phyloP scores from a whole-genome alignment of 306 rosid species.

The Malus sieversii region DNA sequence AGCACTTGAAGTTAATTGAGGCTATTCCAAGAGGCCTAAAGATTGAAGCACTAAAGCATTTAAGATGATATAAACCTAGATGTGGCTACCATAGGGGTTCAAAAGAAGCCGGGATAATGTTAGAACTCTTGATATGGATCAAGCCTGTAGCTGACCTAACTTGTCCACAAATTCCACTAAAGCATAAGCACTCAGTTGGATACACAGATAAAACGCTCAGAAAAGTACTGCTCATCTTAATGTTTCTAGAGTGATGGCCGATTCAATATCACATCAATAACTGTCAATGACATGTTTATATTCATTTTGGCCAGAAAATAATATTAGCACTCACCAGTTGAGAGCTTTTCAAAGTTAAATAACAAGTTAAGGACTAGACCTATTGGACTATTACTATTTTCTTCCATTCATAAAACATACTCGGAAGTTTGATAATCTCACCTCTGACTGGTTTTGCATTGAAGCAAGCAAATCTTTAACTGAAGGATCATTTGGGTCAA shows the following conservation, averaged over 20 bases:
- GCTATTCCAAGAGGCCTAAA: not conserved
- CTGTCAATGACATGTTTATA: not conserved
- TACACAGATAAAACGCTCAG: not conserved
- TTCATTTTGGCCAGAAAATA: not conserved
- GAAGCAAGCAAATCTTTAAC: constrained; percentile 96
- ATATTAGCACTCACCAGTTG: not conserved
- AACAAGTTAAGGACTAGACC: not conserved
- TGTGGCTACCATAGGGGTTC: not conserved
- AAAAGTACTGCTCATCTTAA: not conserved
- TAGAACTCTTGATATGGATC: not conserved
- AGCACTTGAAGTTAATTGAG: not conserved
- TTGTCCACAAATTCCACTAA: not conserved
- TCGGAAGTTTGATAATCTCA: constrained; percentile 14
- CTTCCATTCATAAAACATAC: not conserved
- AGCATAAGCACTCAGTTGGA: not conserved
- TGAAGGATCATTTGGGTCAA: constrained; percentile 92
- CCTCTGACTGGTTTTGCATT: constrained; percentile 88
- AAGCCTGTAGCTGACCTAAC: not conserved
- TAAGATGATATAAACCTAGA: not conserved
- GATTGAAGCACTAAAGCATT: not conserved
- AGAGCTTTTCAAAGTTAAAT: not conserved
- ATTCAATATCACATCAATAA: not conserved
- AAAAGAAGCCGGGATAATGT: not conserved
- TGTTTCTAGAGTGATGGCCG: not conserved
- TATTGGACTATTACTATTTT: not conserved